Conservation (phyloP, 1,284 basidiomycete genomes). For the Cutaneotrichosporon spelunceum region DNA sequence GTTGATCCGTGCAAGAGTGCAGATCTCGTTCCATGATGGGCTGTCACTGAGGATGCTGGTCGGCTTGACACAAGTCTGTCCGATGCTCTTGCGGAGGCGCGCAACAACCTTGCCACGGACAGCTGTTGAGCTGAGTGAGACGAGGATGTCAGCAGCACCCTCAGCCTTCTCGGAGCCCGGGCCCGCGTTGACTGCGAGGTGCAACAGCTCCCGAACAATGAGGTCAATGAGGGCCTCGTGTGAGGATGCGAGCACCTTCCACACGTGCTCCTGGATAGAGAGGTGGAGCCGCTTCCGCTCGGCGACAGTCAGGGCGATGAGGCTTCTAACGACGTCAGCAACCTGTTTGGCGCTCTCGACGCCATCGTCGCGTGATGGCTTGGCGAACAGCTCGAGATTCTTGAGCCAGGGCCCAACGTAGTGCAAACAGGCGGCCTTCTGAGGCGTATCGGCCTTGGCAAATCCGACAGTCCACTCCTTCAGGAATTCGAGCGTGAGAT, state of each 20-base stretch:
- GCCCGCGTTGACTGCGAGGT: constrained; percentile 74
- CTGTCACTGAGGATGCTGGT: constrained; percentile 65
- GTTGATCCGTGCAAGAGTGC: constrained; percentile 68
- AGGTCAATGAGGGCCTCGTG: constrained; percentile 66
- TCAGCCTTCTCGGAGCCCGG: constrained; percentile 71
- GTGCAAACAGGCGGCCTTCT: constrained; percentile 68
- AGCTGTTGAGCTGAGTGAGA: constrained; percentile 69
- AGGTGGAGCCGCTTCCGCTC: constrained; percentile 65
- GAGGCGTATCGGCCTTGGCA: constrained; percentile 59
- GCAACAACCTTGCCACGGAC: constrained; percentile 73
- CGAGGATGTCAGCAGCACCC: constrained; percentile 68
- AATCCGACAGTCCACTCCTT: constrained; percentile 66
- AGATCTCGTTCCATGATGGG: constrained; percentile 77
- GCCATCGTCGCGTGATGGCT: constrained; percentile 59
- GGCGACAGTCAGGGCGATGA: constrained; percentile 69
- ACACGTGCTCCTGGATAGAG: constrained; percentile 67
- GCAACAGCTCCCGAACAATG: constrained; percentile 71
- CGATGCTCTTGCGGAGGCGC: constrained; percentile 74
- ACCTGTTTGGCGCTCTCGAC: constrained; percentile 49
- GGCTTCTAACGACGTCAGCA: constrained; percentile 69
- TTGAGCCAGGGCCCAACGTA: constrained; percentile 83
- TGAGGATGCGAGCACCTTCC: constrained; percentile 67
- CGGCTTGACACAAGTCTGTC: constrained; percentile 65
- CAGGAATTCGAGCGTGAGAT: constrained; percentile 80
- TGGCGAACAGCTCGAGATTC: constrained; percentile 69